Conservation (phyloP, 208 protist genomes). For the Balamuthia mandrillaris region DNA sequence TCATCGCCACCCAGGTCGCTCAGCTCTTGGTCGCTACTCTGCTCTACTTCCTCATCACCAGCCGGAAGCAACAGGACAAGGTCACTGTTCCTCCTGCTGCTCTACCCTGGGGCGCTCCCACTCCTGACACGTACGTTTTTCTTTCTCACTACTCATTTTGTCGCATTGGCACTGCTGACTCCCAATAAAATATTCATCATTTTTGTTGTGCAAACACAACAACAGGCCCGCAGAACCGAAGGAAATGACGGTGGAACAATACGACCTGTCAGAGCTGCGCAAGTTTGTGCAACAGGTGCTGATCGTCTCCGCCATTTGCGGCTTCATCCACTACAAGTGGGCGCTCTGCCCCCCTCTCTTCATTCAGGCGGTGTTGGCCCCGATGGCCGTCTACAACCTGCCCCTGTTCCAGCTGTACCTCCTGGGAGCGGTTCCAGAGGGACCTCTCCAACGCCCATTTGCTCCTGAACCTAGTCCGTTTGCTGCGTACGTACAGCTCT, state of each 20-base stretch:
- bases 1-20: not conserved
- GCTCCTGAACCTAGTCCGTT: too few species aligned
- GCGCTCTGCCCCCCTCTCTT: constrained; percentile 2
- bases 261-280: not conserved
- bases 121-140: not conserved
- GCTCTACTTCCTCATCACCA: not conserved
- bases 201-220: not conserved
- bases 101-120: not conserved
- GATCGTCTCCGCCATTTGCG: not conserved
- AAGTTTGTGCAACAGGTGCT: not conserved
- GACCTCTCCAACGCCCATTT: too few species aligned
- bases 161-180: too few species aligned
- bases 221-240: not conserved
- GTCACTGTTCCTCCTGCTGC: not conserved
- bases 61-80: not conserved
- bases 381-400: not conserved
- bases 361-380: not conserved
- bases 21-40: not conserved
- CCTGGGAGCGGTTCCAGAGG: too few species aligned
- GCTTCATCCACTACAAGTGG: not conserved
- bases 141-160: too few species aligned
- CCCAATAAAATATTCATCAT: not conserved
- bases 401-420: too few species aligned
- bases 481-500: too few species aligned
- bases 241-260: not conserved